Conservation (phyloP, 768 basidiomycete genomes). For the Russula earlei region DNA sequence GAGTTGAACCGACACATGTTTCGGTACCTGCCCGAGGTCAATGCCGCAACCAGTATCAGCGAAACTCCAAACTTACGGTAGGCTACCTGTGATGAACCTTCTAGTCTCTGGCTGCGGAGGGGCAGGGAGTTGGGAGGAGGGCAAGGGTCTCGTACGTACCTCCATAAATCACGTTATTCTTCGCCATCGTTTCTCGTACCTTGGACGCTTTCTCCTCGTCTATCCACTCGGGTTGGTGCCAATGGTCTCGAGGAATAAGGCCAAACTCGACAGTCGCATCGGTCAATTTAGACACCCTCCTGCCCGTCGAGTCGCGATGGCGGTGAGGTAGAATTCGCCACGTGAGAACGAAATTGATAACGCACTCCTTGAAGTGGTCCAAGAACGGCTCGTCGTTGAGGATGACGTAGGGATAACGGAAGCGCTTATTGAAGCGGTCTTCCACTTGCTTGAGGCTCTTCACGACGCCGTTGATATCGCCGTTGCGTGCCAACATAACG, state of each 20-base stretch:
- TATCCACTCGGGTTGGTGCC: constrained; percentile 71
- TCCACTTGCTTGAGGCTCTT: constrained; percentile 49
- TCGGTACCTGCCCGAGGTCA: constrained; percentile 46
- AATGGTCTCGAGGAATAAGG: constrained; percentile 66
- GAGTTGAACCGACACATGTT: constrained; percentile 97
- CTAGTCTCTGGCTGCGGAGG: background rate
- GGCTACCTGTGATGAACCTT: constrained; percentile 41
- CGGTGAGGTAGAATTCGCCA: background rate
- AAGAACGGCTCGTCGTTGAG: constrained; percentile 75
- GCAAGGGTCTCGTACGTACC: constrained; percentile 21
- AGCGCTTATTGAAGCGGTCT: constrained; percentile 51
- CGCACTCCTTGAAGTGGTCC: constrained; percentile 59
- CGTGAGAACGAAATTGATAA: constrained; percentile 26
- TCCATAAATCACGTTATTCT: constrained; percentile 51
- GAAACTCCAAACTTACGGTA: constrained; percentile 43
- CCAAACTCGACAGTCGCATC: constrained; percentile 61
- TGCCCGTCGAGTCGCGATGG: constrained; percentile 28
- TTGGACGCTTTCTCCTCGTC: constrained; percentile 45
- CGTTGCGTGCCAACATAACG: constrained; percentile 42
- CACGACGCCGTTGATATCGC: constrained; percentile 35
- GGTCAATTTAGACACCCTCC: constrained; percentile 50
- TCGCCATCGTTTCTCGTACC: constrained; percentile 43
- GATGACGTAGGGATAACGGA: constrained; percentile 73
- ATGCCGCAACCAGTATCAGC: background rate
- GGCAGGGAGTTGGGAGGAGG: background rate